Percentiles rank a stretch among this genome's conserved stretches.
These are phyloP conservation scores for Collybia mongolica DNA, from an alignment of 768 basidiomycete species.

Conservation along the genomic window DNA sequence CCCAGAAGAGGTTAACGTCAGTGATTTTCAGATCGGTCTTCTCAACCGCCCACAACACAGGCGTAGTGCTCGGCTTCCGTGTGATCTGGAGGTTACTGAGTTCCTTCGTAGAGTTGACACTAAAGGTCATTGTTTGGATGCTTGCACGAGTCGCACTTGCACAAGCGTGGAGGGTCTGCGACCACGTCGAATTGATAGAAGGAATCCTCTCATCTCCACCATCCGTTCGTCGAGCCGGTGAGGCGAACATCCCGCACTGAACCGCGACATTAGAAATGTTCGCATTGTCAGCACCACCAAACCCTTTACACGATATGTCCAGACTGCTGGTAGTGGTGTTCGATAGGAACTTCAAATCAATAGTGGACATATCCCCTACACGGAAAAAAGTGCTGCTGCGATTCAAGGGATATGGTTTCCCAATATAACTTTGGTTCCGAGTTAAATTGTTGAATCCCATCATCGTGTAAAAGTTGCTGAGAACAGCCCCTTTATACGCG, in stretches of 20 bases:
- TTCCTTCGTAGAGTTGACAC: slow-evolving; percentile 10
- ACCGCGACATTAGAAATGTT: slow-evolving; percentile 20
- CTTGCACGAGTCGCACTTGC: slow-evolving; percentile 15
- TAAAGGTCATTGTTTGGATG: slow-evolving; percentile 12
- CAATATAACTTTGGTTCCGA: slow-evolving; percentile 11
- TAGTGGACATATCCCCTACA: slow-evolving; percentile 3
- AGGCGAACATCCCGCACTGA: slow-evolving; percentile 16
- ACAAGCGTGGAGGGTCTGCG: slow-evolving; percentile 14
- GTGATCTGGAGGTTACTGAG: slow-evolving; percentile 4
- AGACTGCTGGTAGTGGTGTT: neutral
- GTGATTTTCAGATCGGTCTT: slow-evolving; percentile 5
- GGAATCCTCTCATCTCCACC: slow-evolving; percentile 14
- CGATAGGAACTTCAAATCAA: slow-evolving; percentile 6
- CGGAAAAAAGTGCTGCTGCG: neutral
- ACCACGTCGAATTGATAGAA: slow-evolving; percentile 18
- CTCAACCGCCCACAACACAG: slow-evolving; percentile 13
- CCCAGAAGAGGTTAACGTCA: slow-evolving; percentile 15
- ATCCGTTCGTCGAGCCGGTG: slow-evolving; percentile 17
- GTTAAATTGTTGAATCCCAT: slow-evolving; percentile 11
- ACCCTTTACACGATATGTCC: slow-evolving; percentile 13
- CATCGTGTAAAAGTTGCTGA: slow-evolving; percentile 17
- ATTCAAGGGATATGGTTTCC: slow-evolving; percentile 9
- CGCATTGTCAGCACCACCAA: slow-evolving; percentile 14
- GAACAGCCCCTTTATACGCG: slow-evolving; percentile 18
- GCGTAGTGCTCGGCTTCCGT: slow-evolving; percentile 8